A percentile compares a stretch with the other conserved stretches of the same genome.
These are phyloP conservation scores for Mariannaea sp. DNA, from an alignment of 2,329 filamentous ascomycete genomes.

Conservation along the genomic window DNA sequence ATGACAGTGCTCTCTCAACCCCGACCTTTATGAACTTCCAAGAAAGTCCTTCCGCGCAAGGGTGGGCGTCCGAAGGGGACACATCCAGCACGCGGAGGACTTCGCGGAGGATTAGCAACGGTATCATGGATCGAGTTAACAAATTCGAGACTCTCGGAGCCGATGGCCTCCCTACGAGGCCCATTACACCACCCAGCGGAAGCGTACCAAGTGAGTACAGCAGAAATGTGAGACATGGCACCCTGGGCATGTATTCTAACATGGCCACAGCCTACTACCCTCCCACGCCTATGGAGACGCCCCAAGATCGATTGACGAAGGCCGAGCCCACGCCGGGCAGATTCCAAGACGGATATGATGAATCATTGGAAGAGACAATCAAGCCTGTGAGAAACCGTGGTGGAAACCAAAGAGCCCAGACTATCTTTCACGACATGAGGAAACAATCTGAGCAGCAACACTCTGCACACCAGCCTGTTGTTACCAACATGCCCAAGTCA, in stretches of 20 bases:
- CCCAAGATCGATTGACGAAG: slow-evolving; percentile 54
- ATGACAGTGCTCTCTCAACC: slow-evolving; percentile 53
- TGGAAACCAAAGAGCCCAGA: slow-evolving; percentile 51
- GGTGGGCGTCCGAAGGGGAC: slow-evolving; percentile 58
- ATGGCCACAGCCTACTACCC: slow-evolving; percentile 62
- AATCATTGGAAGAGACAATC: slow-evolving; percentile 69
- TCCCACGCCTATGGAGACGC: slow-evolving; percentile 70
- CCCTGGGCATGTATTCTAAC: slow-evolving; percentile 3
- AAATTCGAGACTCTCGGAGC: slow-evolving; percentile 62
- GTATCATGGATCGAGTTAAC: slow-evolving; percentile 62
- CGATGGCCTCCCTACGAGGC: slow-evolving; percentile 51
- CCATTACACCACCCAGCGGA: slow-evolving; percentile 66
- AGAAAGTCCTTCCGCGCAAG: slow-evolving; percentile 51
- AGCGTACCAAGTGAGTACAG: slow-evolving; percentile 60
- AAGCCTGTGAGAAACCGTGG: slow-evolving; percentile 56
- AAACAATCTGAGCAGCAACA: slow-evolving; percentile 56
- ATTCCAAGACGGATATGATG: slow-evolving; percentile 66
- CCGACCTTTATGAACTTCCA: slow-evolving; percentile 56
- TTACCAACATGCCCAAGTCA: slow-evolving; percentile 61
- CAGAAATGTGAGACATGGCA: background rate
- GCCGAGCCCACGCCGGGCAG: slow-evolving; percentile 50
- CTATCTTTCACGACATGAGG: slow-evolving; percentile 63
- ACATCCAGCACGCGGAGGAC: slow-evolving; percentile 48
- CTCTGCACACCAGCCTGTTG: slow-evolving; percentile 19
- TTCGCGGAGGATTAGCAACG: slow-evolving; percentile 61